Evolutionary conservation across 345 rosid genomes (phyloP).

Genomic region (Salix suchowensis): DNA sequence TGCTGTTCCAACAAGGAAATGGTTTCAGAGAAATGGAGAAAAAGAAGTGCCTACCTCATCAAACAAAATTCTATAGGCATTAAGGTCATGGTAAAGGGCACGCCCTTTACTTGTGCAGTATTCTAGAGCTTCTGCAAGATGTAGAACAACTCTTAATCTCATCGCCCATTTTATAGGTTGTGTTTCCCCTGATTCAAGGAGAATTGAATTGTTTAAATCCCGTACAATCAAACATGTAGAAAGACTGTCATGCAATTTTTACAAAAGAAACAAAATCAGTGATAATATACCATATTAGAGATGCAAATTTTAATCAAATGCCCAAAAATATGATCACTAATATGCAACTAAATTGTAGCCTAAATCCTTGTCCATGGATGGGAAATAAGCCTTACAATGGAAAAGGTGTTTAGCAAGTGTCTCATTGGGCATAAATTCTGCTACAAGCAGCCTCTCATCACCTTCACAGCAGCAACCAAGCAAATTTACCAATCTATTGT

Average conservation of each 20-base stretch:
- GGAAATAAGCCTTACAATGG: conserved; percentile 56
- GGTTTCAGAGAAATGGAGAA: not conserved
- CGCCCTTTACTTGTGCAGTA: conserved; percentile 87
- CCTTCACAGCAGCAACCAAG: conserved; percentile 86
- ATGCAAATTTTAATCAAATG: not conserved
- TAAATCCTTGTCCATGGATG: not conserved
- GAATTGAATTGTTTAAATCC: not conserved
- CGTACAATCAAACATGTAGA: not conserved
- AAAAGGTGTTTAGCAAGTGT: conserved; percentile 95
- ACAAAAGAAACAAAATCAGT: not conserved
- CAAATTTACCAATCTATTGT: conserved; percentile 69
- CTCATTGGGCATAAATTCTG: conserved; percentile 86
- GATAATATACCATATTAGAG: not conserved
- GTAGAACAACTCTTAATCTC: conserved; percentile 84
- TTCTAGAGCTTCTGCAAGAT: conserved; percentile 91
- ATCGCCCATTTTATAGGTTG: conserved; percentile 98
- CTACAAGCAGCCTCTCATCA: conserved; percentile 90
- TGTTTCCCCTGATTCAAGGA: conserved; percentile 66
- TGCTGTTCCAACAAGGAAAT: conserved; percentile 1
- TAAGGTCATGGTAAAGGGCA: conserved; percentile 85
- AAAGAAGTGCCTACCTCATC: conserved; percentile 53
- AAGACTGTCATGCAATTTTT: not conserved
- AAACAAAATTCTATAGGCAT: conserved; percentile 87
- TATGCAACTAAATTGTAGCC: not conserved
- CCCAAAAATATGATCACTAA: not conserved